Evolutionary conservation across 331 rosid genomes (phyloP), one percentile per base, ranked within the genome.

Genomic region (Stylosanthes scabra): DNA sequence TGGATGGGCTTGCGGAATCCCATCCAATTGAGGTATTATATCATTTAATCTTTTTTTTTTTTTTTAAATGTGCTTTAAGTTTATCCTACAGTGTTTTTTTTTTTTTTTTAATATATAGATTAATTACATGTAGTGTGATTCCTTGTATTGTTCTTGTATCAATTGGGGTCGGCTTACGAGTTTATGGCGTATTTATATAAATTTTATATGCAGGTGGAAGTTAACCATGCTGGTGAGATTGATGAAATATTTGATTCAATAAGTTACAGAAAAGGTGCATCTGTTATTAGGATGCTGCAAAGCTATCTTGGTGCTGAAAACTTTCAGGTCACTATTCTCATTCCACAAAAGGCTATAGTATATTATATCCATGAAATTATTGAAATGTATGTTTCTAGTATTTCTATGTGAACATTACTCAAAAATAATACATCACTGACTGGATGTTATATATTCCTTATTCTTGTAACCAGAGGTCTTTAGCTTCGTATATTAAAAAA

Each of bases 221-320:
- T 93, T 66, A 89, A 89, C 80, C 98, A 93, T 88, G 97, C 93
- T 50, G 52, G 71, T 13, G 97, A 93, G 88, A 86, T 89, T 45
- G 91, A 91, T 78, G 98, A 91, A 78, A 89, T 93, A 80, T 93
- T 93, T 86, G 98, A 93, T 63, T 90, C 98, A 6, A 91, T 93
- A 64, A 91, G 98, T 78, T 91, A 93, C 28, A 82, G 81, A 47
- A 93, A 93, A 85, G 98, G 98, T 59, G 98, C 98, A 74, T 88
- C 98, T 68, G 91, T 93, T 60, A 93, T 93, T 65, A 85, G 94
- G 81, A 91, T 93, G 97, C 88, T 93, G 41, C 97, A 93, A 68
- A 88, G 91, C 80, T 93, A 91, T 78, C 96, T 93, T n/a, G 98
- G 98, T 55, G 96, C 96, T 3, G 87, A 89, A 59, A 31, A 75